Evolutionary conservation across 345 rosid species (phyloP).

Genomic region (Populus deltoides): DNA sequence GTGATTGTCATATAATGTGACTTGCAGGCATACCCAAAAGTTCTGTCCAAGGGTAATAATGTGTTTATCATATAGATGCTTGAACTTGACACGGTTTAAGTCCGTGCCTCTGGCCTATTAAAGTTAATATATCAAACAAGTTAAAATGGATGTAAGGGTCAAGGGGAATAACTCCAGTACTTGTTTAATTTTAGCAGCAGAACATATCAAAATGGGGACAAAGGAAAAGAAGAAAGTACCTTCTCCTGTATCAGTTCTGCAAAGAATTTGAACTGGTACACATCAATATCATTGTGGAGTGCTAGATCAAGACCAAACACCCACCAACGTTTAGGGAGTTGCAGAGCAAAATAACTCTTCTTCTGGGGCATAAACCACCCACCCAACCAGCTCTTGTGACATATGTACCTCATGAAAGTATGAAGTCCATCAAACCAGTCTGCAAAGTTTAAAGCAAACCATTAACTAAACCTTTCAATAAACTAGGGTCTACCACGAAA

Average conservation of each 20-base stretch:
- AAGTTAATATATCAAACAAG: no score
- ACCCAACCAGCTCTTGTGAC: conserved; percentile 99
- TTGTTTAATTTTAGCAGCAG: not conserved
- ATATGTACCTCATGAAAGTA: conserved; percentile 96
- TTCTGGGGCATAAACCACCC: conserved; percentile 99
- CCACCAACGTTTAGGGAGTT: conserved; percentile 95
- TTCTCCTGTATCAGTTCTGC: conserved; percentile 66
- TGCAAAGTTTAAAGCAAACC: conserved; percentile 25
- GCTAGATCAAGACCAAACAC: conserved; percentile 98
- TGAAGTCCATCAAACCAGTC: conserved; percentile 99
- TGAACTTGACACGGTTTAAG: no score
- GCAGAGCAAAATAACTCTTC: conserved; percentile 97
- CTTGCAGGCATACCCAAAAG: no score
- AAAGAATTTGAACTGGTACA: conserved; percentile 96
- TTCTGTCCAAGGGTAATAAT: no score
- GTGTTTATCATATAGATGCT: no score
- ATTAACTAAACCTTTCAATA: conserved; percentile 1
- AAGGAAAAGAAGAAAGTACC: conserved; percentile 42
- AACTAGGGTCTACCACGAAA: not conserved
- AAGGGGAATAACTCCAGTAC: no score
- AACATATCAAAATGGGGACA: conserved; percentile 3
- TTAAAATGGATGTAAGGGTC: no score
- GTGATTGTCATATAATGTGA: no score
- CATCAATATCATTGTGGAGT: conserved; percentile 96
- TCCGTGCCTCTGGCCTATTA: no score